phyloP scores from a whole-genome alignment of 352 stramenopile genomes.

The Proteromonas lacertae region DNA sequence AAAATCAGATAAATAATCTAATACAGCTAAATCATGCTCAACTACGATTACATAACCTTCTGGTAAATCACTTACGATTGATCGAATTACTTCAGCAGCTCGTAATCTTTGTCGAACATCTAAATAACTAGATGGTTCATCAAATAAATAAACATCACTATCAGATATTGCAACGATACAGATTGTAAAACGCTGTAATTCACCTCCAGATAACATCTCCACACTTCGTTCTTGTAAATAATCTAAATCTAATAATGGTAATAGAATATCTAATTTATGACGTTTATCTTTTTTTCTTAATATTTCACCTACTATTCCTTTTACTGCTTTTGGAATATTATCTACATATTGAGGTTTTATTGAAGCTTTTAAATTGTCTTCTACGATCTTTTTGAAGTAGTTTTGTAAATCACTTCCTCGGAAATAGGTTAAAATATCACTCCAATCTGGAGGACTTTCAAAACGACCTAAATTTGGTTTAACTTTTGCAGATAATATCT shows the following conservation, averaged over 20 bases:
- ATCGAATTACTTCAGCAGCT: constrained; percentile 84
- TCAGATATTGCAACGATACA: constrained; percentile 64
- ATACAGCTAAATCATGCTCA: constrained; percentile 95
- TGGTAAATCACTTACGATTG: constrained; percentile 48
- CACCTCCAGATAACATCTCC: constrained; percentile 63
- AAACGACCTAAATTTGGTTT: constrained; percentile 94
- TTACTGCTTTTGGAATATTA: constrained; percentile 83
- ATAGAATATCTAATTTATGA: constrained; percentile 7
- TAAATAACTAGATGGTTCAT: constrained; percentile 94
- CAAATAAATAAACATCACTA: constrained; percentile 99
- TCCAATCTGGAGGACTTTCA: constrained; percentile 83
- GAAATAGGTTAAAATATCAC: constrained; percentile 95
- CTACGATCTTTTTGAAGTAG: constrained; percentile 96
- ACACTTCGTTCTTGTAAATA: constrained; percentile 86
- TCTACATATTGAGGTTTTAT: constrained; percentile 99
- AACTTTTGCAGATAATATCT: constrained; percentile 89
- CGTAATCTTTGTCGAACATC: constrained; percentile 96
- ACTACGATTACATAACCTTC: constrained; percentile 79
- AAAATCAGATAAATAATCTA: constrained; percentile 82
- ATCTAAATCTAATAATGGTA: constrained; percentile 35
- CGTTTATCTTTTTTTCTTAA: constrained; percentile 54
- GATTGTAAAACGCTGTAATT: constrained; percentile 97
- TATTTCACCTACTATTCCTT: constrained; percentile 65
- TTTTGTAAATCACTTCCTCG: constrained; percentile 84
- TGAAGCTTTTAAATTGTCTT: constrained; percentile 93